These are phyloP conservation scores for Alternaria viburni DNA, from an alignment of 2,329 filamentous ascomycete genomes.

Conservation along the genomic window DNA sequence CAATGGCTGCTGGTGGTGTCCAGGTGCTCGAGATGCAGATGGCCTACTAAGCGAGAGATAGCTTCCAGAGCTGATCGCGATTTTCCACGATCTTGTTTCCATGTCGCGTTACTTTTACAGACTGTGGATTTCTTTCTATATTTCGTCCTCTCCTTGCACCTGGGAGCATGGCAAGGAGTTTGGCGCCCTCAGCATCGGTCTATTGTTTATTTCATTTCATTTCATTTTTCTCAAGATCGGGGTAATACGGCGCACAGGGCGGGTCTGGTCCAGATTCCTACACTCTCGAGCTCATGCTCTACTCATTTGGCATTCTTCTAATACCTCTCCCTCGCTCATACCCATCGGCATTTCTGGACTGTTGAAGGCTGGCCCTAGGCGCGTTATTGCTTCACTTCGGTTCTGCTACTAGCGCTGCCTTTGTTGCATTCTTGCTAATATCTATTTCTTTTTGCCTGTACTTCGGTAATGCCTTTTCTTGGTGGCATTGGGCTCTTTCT, in stretches of 20 bases:
- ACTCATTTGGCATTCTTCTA: conserved; percentile 40
- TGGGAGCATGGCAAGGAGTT: conserved; percentile 47
- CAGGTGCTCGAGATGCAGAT: conserved; percentile 53
- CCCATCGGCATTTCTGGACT: conserved; percentile 44
- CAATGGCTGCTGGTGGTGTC: conserved; percentile 50
- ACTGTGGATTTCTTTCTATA: conserved; percentile 30
- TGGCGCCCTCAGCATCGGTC: conserved; percentile 21
- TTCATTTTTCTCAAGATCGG: conserved; percentile 29
- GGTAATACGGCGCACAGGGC: conserved; percentile 45
- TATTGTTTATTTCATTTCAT: conserved; percentile 16
- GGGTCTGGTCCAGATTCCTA: conserved; percentile 42
- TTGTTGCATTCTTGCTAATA: conserved; percentile 35
- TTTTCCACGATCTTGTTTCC: conserved; percentile 27
- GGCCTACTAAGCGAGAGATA: conserved; percentile 43
- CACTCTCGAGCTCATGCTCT: conserved; percentile 45
- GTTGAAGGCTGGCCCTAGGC: conserved; percentile 49
- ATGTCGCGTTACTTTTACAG: conserved; percentile 36
- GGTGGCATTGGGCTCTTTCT: conserved; percentile 28
- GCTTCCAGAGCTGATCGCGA: conserved; percentile 4
- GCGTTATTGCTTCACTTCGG: conserved; percentile 35
- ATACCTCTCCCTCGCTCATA: conserved; percentile 48
- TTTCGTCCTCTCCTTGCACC: conserved; percentile 38
- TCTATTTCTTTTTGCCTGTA: conserved; percentile 25
- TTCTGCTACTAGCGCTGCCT: conserved; percentile 26
- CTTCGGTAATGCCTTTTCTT: conserved; percentile 21